Conservation (phyloP, 2,329 filamentous ascomycete species). For the Microsporum canis region DNA sequence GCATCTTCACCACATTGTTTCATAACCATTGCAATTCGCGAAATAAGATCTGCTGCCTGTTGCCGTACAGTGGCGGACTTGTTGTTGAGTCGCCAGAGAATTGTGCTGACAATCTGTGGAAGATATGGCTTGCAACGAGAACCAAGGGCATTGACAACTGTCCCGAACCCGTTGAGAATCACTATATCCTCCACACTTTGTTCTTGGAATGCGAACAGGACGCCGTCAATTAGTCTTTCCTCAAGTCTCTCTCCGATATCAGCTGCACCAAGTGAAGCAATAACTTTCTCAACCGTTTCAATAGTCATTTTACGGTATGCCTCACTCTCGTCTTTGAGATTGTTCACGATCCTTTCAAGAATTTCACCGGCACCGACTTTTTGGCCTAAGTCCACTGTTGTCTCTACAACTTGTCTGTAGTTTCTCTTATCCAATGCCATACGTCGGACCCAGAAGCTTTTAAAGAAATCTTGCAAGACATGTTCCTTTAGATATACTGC, state of each 20-base stretch:
- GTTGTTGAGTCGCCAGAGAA: conserved; percentile 94
- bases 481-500: conserved; percentile 90
- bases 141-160: conserved; percentile 88
- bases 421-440: conserved; percentile 98
- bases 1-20: conserved; percentile 95
- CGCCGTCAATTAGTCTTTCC: conserved; percentile 87
- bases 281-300: conserved; percentile 92
- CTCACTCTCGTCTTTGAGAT: conserved; percentile 96
- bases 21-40: conserved; percentile 96
- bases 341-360: conserved; percentile 80
- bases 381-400: conserved; percentile 89
- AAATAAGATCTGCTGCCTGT: conserved; percentile 92
- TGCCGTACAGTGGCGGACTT: conserved; percentile 94
- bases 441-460: conserved; percentile 93
- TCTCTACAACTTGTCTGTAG: conserved; percentile 95
- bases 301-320: conserved; percentile 98
- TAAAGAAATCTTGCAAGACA: conserved; percentile 93
- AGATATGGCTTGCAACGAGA: conserved; percentile 92
- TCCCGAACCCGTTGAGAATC: conserved; percentile 95
- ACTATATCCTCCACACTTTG: conserved; percentile 93
- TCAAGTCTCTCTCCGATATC: conserved; percentile 89
- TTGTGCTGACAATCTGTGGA: conserved; percentile 91
- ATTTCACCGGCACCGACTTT: conserved; percentile 98
- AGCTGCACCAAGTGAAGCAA: conserved; percentile 82
- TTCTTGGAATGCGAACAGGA: conserved; percentile 93